These are phyloP conservation scores for Pseudogymnoascus sp. DNA, from an alignment of 2,329 filamentous ascomycete species.

Conservation along the genomic window DNA sequence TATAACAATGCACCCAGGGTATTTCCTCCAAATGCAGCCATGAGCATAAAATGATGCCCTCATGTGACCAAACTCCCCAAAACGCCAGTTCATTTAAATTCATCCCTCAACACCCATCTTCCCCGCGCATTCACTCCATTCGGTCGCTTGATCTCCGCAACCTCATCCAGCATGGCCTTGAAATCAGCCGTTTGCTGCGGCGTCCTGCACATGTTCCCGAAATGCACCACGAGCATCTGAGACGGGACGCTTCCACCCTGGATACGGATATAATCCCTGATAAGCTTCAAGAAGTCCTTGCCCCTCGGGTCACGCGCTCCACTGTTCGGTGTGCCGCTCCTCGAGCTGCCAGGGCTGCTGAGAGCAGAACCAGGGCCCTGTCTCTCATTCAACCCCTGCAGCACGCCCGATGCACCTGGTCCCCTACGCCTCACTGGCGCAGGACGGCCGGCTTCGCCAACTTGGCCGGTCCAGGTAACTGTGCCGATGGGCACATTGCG, in stretches of 20 bases:
- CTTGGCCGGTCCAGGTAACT: constrained; percentile 87
- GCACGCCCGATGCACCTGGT: constrained; percentile 46
- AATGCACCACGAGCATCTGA: constrained; percentile 83
- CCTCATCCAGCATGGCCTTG: constrained; percentile 67
- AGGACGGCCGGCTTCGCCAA: constrained; percentile 68
- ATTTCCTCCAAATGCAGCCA: constrained; percentile 9
- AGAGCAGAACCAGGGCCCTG: constrained; percentile 34
- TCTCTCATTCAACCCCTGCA: constrained; percentile 50
- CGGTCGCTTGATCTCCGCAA: constrained; percentile 58
- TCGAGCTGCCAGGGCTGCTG: constrained; percentile 38
- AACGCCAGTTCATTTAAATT: constrained; percentile 22
- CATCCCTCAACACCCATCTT: constrained; percentile 28
- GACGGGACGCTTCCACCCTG: constrained; percentile 75
- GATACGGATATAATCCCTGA: constrained; percentile 68
- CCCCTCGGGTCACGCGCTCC: constrained; percentile 37
- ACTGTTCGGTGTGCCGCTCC: constrained; percentile 36
- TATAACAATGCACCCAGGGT: not conserved
- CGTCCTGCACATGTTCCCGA: constrained; percentile 70
- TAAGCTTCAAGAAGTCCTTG: constrained; percentile 62
- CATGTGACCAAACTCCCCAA: not conserved
- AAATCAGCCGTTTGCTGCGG: constrained; percentile 67
- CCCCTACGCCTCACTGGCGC: constrained; percentile 37
- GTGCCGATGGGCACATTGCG: constrained; percentile 69
- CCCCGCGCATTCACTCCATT: constrained; percentile 25
- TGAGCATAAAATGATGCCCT: not conserved